Conservation (phyloP, 2,329 filamentous ascomycete species). For the Colletotrichum shisoi region DNA sequence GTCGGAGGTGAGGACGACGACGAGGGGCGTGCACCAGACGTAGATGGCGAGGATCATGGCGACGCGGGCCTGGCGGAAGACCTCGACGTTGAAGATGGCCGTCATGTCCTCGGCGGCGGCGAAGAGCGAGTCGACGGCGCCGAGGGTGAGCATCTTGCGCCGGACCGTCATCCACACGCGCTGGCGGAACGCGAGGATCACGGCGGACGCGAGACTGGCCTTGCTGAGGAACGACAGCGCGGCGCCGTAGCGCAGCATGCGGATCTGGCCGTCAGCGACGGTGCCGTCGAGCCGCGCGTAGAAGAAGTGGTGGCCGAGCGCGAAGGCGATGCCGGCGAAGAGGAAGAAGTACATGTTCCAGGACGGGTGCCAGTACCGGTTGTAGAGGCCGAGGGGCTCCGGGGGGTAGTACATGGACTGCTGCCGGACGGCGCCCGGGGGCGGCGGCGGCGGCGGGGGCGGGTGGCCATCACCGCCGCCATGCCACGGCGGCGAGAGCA, state of each 20-base stretch:
- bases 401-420: conserved; percentile 30
- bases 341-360: conserved; percentile 50
- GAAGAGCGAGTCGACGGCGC: conserved; percentile 46
- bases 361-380: conserved; percentile 49
- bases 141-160: conserved; percentile 39
- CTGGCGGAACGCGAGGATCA: conserved; percentile 44
- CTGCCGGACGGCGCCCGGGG: conserved; percentile 2
- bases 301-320: conserved; percentile 50
- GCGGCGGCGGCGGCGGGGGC: not conserved
- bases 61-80: conserved; percentile 46
- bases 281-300: conserved; percentile 46
- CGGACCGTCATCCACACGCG: conserved; percentile 42
- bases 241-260: conserved; percentile 50
- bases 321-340: conserved; percentile 46
- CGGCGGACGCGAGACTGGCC: conserved; percentile 48
- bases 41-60: conserved; percentile 49
- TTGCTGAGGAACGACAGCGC: conserved; percentile 50
- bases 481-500: conserved; percentile 28
- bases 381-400: conserved; percentile 21
- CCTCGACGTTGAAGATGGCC: conserved; percentile 45
- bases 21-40: conserved; percentile 51
- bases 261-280: conserved; percentile 47
- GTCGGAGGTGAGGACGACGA: conserved; percentile 52
- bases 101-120: conserved; percentile 47
- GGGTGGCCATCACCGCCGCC: too few species aligned